These are phyloP conservation scores for Yamadazyma akitaensis DNA, from an alignment of 805 yeast species.

Conservation along the genomic window DNA sequence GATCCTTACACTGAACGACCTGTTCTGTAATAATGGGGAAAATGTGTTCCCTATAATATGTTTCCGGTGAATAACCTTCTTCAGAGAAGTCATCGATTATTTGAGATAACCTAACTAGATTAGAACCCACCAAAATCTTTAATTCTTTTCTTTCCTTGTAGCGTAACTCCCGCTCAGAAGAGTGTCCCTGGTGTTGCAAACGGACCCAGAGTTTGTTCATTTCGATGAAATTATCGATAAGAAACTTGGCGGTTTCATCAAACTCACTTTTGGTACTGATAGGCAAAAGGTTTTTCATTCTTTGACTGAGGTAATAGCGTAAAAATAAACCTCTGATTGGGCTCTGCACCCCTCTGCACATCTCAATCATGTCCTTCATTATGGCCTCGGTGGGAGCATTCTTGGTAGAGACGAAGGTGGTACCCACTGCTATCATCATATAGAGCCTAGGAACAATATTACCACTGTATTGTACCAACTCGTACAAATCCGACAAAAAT, in stretches of 20 bases:
- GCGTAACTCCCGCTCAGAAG: conserved; percentile 73
- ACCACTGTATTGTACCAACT: conserved; percentile 92
- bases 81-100: conserved; percentile 65
- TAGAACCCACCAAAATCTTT: conserved; percentile 89
- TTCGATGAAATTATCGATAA: conserved; percentile 85
- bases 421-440: conserved; percentile 92
- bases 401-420: conserved; percentile 74
- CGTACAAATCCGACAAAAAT: conserved; percentile 81
- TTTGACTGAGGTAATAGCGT: conserved; percentile 83
- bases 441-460: conserved; percentile 89
- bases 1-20: conserved; percentile 87
- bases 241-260: conserved; percentile 70
- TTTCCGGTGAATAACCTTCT: conserved; percentile 24
- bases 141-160: conserved; percentile 80
- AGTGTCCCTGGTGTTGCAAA: conserved; percentile 91
- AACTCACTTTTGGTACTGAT: conserved; percentile 37
- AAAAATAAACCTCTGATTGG: conserved; percentile 90
- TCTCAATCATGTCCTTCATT: conserved; percentile 94
- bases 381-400: conserved; percentile 83
- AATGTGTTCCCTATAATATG: conserved; percentile 46
- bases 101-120: conserved; percentile 84
- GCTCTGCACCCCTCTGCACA: conserved; percentile 96
- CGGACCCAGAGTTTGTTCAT: conserved; percentile 99
- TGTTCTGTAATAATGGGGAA: conserved; percentile 85
- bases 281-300: conserved; percentile 68